Conservation (phyloP, 495 filamentous ascomycete species). For the Penicillium cosmopolitanum region DNA sequence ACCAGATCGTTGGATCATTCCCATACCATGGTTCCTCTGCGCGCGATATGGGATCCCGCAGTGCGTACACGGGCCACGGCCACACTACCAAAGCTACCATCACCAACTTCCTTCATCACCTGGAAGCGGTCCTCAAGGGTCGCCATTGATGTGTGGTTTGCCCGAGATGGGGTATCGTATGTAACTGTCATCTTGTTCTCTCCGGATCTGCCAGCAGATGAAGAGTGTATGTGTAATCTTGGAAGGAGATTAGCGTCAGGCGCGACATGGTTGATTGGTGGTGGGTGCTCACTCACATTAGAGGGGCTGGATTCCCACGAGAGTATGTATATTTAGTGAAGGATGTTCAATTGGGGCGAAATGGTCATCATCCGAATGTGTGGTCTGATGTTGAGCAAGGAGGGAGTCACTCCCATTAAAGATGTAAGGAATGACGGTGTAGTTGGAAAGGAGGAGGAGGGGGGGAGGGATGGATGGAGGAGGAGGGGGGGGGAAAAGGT, state of each 20-base stretch:
- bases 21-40: constrained; percentile 86
- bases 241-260: constrained; percentile 9
- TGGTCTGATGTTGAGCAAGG: constrained; percentile 29
- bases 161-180: constrained; percentile 64
- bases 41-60: constrained; percentile 84
- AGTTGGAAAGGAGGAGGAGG: constrained; percentile 25
- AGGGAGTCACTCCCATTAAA: constrained; percentile 22
- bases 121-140: constrained; percentile 88
- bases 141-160: constrained; percentile 49
- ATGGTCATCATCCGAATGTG: constrained; percentile 27
- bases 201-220: constrained; percentile 52
- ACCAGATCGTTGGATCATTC: constrained; percentile 6
- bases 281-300: constrained; percentile 8
- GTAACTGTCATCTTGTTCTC: constrained; percentile 68
- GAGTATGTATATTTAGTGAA: constrained; percentile 8
- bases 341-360: constrained; percentile 27
- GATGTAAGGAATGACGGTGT: constrained; percentile 36
- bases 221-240: constrained; percentile 24
- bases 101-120: constrained; percentile 95
- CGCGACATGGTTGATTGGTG: constrained; percentile 9
- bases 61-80: constrained; percentile 87
- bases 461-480: constrained; percentile 26
- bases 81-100: constrained; percentile 98
- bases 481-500: constrained; percentile 21
- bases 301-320: constrained; percentile 22